Base-by-base conservation (phyloP, 441 rosid species). In the Geranium incanum region DNA sequence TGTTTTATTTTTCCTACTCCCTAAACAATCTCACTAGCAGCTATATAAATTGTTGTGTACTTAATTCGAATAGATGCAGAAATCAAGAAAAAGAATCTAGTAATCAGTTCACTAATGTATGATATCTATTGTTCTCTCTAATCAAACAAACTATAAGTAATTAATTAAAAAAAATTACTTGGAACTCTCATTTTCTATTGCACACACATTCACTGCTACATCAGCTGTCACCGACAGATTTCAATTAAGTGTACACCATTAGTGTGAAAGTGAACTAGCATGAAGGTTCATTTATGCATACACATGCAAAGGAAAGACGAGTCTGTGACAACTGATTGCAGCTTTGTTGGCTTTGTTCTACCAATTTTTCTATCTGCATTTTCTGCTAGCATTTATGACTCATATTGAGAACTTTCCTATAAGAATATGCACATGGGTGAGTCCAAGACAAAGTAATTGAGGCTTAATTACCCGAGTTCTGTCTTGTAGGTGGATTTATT, bases 401-500 rank as follows among this genome's bases (percentile, higher is more conserved):
- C n/a, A 55, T 28, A 18, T 15, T 55, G 19, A 15, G 28, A 59
- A 59, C 28, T 16, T 59, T 59, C 64, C 28, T 19, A 59, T 59
- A 8, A 16, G 19, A 5, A 59, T 18, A 16, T 59, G 64, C 64
- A 59, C 64, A 59, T 59, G 64, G 62, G 62, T 39, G 43, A 55
- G 21, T 19, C 23, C 21, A 18, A 55, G 28, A 59, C 28, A 16
- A 59, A 18, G 64, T 5, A 16, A 59, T 6, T 16, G 6, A 18
- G 23, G 23, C 9, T 59, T 16, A 59, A 23, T 16, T 55, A 55
- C 60, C 60, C 5, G 0, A 18, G 12, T 43, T 65, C 3, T 4
- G 23, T 21, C 69, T 19, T 82, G 80, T 84, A 93, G 98, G 97
- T 93, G 66, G 98, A 93, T 81, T 85, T 93, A 52, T 80, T 93